These are phyloP conservation scores for Petunia secreta DNA, from an alignment of 257 asterid genomes.

Conservation along the genomic window DNA sequence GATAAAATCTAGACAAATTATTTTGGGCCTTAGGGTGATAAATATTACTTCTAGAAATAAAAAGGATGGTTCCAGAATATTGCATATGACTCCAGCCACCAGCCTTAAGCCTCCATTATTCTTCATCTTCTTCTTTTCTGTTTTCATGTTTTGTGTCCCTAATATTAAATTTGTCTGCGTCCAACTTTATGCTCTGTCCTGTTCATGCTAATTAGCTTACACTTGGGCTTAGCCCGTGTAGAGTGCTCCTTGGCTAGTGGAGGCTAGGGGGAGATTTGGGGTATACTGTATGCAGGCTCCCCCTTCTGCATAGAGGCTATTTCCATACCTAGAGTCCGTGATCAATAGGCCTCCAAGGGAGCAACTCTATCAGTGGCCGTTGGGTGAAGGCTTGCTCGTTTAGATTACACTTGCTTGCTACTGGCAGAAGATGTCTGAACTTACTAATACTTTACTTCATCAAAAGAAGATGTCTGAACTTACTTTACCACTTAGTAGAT, in stretches of 20 bases:
- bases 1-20: neutral
- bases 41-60: constrained; percentile 6
- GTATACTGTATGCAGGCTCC: constrained; percentile 3
- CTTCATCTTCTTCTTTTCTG: neutral
- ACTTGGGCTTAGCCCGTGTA: neutral
- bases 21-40: constrained; percentile 1
- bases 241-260: neutral
- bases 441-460: neutral
- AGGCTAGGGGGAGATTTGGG: constrained; percentile 6
- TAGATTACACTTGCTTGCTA: neutral
- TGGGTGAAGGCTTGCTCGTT: neutral
- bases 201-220: constrained; percentile 10
- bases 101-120: neutral
- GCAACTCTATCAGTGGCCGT: neutral
- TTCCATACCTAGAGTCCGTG: constrained; percentile 17
- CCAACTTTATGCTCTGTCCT: neutral
- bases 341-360: neutral
- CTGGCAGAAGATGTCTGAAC: neutral
- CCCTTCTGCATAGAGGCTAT: constrained; percentile 16
- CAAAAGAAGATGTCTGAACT: neutral
- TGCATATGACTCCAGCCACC: neutral
- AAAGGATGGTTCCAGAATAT: neutral
- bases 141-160: neutral
- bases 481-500: constrained; percentile 7
- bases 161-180: neutral